These are phyloP conservation scores for Fistulina hepatica DNA, from an alignment of 1,284 basidiomycete genomes.

Conservation along the genomic window DNA sequence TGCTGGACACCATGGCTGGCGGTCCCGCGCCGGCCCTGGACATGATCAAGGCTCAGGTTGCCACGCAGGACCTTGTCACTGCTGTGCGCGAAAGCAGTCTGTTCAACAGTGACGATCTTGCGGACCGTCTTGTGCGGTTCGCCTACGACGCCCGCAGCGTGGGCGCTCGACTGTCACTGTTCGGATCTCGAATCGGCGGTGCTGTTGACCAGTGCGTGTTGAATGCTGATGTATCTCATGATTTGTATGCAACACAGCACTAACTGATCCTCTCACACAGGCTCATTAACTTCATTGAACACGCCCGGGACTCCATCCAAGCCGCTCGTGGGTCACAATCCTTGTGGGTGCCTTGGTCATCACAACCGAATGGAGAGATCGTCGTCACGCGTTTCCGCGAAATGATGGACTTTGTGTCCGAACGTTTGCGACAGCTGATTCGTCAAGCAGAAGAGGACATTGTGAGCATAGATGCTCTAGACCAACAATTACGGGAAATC, in stretches of 20 bases:
- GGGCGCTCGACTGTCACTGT: slow-evolving; percentile 43
- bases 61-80: slow-evolving; percentile 50
- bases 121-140: slow-evolving; percentile 36
- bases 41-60: slow-evolving; percentile 67
- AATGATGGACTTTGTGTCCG: slow-evolving; percentile 48
- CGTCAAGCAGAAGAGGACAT: slow-evolving; percentile 49
- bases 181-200: slow-evolving; percentile 52
- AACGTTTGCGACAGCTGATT: slow-evolving; percentile 41
- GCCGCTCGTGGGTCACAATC: slow-evolving; percentile 30
- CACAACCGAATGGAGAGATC: slow-evolving; percentile 29
- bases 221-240: too few relatives aligned
- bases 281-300: slow-evolving; percentile 59
- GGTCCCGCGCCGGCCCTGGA: slow-evolving; percentile 49
- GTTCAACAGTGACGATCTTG: slow-evolving; percentile 45
- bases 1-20: slow-evolving; percentile 46
- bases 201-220: slow-evolving; percentile 63
- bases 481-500: slow-evolving; percentile 43
- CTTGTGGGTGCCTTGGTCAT: too few relatives aligned
- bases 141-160: slow-evolving; percentile 47
- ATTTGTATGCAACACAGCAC: too few relatives aligned
- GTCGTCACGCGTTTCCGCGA: slow-evolving; percentile 43
- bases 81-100: slow-evolving; percentile 52
- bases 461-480: slow-evolving; percentile 45
- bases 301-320: slow-evolving; percentile 52
- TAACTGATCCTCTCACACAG: too few relatives aligned